These are phyloP conservation scores for Serendipita sp. DNA, from an alignment of 768 basidiomycete species.

Conservation along the genomic window DNA sequence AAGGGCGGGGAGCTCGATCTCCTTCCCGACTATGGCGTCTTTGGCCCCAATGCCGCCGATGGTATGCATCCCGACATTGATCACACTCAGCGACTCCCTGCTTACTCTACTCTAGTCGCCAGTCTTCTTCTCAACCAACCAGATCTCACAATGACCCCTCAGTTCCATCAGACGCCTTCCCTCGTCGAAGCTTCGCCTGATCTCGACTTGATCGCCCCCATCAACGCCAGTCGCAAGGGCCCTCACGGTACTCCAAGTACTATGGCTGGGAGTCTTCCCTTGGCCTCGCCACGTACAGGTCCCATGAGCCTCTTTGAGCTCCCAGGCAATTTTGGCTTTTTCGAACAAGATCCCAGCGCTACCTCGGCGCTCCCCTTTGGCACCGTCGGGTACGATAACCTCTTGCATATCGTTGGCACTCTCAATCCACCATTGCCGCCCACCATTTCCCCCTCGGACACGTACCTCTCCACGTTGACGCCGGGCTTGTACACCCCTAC, in stretches of 20 bases:
- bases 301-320: neutral
- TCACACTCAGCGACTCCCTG: neutral
- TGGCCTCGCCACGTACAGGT: neutral
- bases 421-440: neutral
- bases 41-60: neutral
- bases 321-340: neutral
- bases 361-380: neutral
- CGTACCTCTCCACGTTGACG: neutral
- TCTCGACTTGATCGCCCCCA: slow-evolving; percentile 1
- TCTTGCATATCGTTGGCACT: neutral
- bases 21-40: neutral
- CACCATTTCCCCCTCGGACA: neutral
- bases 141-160: neutral
- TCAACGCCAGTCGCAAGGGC: neutral
- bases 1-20: neutral
- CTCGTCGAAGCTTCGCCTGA: slow-evolving; percentile 4
- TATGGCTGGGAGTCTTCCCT: neutral
- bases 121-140: neutral
- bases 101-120: slow-evolving; percentile 4
- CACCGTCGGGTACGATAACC: neutral
- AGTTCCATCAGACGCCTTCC: slow-evolving; percentile 3
- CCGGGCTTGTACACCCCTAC: neutral
- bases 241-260: neutral
- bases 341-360: neutral
- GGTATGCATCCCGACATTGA: neutral